Evolutionary conservation across 441 rosid species (phyloP).

Genomic region (Erodium moschatum): DNA sequence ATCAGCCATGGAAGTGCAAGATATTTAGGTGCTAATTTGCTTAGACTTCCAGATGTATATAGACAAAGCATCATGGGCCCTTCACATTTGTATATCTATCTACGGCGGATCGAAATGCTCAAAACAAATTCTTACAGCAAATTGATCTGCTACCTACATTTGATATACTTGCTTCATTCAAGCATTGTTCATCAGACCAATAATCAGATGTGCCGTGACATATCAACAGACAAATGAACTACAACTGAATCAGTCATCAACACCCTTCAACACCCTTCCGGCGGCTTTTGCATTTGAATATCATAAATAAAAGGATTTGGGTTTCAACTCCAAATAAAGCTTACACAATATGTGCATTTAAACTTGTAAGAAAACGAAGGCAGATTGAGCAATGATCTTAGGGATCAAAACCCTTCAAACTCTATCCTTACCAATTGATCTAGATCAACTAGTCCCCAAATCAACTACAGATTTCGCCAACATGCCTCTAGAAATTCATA

Average conservation of each 20-base stretch:
- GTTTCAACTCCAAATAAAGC: neutral
- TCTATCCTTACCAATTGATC: neutral
- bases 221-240: neutral
- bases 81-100: neutral
- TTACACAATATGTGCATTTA: no score
- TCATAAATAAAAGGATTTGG: neutral
- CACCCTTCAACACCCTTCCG: neutral
- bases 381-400: no score
- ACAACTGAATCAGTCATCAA: neutral
- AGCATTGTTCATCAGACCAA: no score
- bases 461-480: conserved; percentile 1
- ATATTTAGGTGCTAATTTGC: no score
- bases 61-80: neutral
- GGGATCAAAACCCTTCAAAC: neutral
- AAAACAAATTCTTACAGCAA: neutral
- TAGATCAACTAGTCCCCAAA: neutral
- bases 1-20: neutral
- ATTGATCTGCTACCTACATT: neutral
- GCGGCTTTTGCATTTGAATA: neutral
- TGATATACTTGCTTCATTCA: no score
- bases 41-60: neutral
- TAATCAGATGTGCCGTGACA: no score
- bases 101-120: neutral
- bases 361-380: no score
- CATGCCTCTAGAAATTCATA: neutral